A percentile compares a stretch with the other conserved stretches of the same genome.
phyloP scores from a whole-genome alignment of 345 rosid species.

The Passiflora organensis region DNA sequence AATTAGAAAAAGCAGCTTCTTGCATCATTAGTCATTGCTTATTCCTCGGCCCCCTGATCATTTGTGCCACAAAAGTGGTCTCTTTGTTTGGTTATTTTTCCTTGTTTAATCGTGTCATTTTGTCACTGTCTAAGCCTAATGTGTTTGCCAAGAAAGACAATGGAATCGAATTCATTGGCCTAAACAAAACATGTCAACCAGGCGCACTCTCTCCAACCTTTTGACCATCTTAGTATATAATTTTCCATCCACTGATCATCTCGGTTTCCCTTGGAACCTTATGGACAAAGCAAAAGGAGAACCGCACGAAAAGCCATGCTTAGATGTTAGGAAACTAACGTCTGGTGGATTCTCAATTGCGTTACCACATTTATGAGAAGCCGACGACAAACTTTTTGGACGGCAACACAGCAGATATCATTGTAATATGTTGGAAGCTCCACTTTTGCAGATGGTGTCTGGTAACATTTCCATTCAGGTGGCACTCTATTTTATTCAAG shows the following conservation, averaged over 20 bases:
- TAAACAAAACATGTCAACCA: constrained; percentile 14
- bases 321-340: constrained; percentile 19
- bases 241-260: constrained; percentile 6
- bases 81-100: neutral
- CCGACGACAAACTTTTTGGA: constrained; percentile 30
- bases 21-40: too few relatives aligned
- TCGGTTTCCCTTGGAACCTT: neutral
- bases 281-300: neutral
- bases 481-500: too few relatives aligned
- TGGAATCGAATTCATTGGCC: constrained; percentile 31
- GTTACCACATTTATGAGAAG: neutral
- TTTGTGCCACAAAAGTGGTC: too few relatives aligned
- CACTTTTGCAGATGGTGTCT: neutral
- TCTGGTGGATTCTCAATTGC: constrained; percentile 3
- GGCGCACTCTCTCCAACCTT: constrained; percentile 13
- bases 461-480: too few relatives aligned
- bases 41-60: too few relatives aligned
- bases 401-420: constrained; percentile 21
- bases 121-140: neutral
- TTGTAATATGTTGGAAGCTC: neutral
- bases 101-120: neutral
- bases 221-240: constrained; percentile 17
- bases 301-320: neutral
- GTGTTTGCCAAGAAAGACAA: constrained; percentile 7
- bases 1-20: constrained; percentile 9